Evolutionary conservation across 768 basidiomycete species (phyloP).

Genomic region (Russula foetens): DNA sequence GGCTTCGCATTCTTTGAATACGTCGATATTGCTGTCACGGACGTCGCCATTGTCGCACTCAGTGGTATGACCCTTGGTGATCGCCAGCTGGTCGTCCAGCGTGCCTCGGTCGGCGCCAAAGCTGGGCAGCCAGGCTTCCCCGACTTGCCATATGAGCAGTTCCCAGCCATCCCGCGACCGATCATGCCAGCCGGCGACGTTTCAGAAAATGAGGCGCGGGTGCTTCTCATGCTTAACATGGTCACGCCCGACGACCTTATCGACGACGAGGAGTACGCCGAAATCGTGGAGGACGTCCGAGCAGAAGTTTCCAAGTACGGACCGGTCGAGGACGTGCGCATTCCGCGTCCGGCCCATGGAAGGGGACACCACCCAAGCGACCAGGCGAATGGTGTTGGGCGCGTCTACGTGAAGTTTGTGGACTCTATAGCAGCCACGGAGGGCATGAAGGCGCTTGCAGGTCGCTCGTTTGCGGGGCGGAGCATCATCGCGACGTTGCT

Average conservation of each 20-base stretch:
- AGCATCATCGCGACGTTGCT: slow-evolving; percentile 83
- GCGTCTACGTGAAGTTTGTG: slow-evolving; percentile 88
- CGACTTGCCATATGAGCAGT: slow-evolving; percentile 67
- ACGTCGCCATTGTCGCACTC: slow-evolving; percentile 91
- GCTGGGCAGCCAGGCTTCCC: slow-evolving; percentile 56
- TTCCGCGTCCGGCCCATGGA: slow-evolving; percentile 70
- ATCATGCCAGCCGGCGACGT: slow-evolving; percentile 81
- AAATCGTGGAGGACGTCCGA: slow-evolving; percentile 90
- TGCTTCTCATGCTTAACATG: slow-evolving; percentile 98
- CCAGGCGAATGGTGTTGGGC: slow-evolving; percentile 88
- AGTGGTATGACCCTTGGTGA: slow-evolving; percentile 98
- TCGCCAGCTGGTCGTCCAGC: slow-evolving; percentile 90
- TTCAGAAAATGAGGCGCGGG: slow-evolving; percentile 48
- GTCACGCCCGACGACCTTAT: slow-evolving; percentile 86
- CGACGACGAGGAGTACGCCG: slow-evolving; percentile 88
- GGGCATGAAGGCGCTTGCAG: slow-evolving; percentile 84
- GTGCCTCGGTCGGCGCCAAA: slow-evolving; percentile 91
- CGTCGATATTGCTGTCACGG: slow-evolving; percentile 80
- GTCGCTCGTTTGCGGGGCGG: slow-evolving; percentile 78
- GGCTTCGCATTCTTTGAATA: slow-evolving; percentile 99
- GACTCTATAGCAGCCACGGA: slow-evolving; percentile 51
- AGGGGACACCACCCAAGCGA: slow-evolving; percentile 32
- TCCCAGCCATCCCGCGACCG: slow-evolving; percentile 77
- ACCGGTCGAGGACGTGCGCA: slow-evolving; percentile 71
- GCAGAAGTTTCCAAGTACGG: slow-evolving; percentile 84